Evolutionary conservation across 352 stramenopile genomes (phyloP).

Genomic region (Phytophthora tubulina): DNA sequence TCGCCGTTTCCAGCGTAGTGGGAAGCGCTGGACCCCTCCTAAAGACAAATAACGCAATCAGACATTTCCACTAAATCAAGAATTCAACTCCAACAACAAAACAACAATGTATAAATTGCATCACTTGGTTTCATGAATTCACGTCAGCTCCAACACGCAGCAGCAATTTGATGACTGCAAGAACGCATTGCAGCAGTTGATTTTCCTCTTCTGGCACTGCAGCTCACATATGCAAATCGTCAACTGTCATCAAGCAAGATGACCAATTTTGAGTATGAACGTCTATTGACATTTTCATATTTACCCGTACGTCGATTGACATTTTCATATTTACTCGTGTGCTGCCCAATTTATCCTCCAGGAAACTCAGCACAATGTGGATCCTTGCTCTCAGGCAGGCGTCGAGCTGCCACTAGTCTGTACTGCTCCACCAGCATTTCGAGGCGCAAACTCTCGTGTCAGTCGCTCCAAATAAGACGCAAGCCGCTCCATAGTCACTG

Average conservation of each 20-base stretch:
- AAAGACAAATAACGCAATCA: not conserved
- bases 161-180: conserved; percentile 18
- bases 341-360: too few species aligned
- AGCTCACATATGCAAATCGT: conserved; percentile 8
- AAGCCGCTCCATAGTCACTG: conserved; percentile 48
- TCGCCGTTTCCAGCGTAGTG: conserved; percentile 31
- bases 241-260: not conserved
- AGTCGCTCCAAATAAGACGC: conserved; percentile 46
- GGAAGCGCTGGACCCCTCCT: conserved; percentile 33
- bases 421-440: too few species aligned
- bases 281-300: too few species aligned
- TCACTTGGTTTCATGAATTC: conserved; percentile 19
- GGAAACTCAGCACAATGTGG: too few species aligned
- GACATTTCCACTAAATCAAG: not conserved
- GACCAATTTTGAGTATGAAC: not conserved
- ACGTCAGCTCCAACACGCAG: conserved; percentile 21
- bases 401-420: too few species aligned
- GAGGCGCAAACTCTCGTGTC: conserved; percentile 25
- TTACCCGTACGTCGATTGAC: too few species aligned
- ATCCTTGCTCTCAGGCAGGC: too few species aligned
- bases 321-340: too few species aligned
- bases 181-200: conserved; percentile 6
- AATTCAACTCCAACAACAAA: not conserved
- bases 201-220: conserved; percentile 32
- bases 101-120: not conserved